phyloP scores from a whole-genome alignment of 345 rosid species.

The Gossypium arboreum region DNA sequence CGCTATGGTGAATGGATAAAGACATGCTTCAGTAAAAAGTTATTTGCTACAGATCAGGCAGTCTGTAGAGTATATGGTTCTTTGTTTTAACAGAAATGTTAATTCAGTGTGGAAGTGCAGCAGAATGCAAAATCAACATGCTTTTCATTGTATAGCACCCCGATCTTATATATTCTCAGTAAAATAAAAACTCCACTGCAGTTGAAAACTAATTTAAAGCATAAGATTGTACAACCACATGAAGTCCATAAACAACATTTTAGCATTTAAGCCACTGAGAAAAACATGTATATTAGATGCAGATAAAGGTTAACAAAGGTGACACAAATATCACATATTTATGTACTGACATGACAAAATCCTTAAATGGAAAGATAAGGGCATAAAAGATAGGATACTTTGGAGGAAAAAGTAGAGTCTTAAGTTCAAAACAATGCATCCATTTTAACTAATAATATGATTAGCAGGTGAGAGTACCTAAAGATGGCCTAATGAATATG shows the following conservation, averaged over 20 bases:
- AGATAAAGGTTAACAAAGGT: not conserved
- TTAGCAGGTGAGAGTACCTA: not conserved
- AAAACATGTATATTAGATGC: not conserved
- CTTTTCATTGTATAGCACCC: not conserved
- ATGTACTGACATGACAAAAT: not conserved
- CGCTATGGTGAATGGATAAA: not conserved
- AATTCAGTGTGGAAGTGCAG: not conserved
- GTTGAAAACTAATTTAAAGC: not conserved
- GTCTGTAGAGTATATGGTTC: not conserved
- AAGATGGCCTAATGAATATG: constrained; percentile 1
- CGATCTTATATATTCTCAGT: not conserved
- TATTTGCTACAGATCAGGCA: not conserved
- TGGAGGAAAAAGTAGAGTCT: too few species aligned
- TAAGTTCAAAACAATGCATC: not conserved
- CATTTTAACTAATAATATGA: too few species aligned
- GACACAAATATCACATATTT: not conserved
- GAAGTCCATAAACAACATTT: not conserved
- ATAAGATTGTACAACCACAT: not conserved
- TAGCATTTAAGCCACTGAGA: not conserved
- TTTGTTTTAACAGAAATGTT: not conserved
- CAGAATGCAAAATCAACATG: not conserved
- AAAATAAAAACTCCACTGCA: not conserved
- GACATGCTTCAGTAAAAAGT: not conserved
- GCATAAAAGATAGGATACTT: not conserved
- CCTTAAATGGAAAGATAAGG: not conserved